A percentile compares a stretch with the other conserved stretches of the same genome.
These are phyloP conservation scores for Paramarasmius palmivorus DNA, from an alignment of 1,284 basidiomycete genomes.

Conservation along the genomic window DNA sequence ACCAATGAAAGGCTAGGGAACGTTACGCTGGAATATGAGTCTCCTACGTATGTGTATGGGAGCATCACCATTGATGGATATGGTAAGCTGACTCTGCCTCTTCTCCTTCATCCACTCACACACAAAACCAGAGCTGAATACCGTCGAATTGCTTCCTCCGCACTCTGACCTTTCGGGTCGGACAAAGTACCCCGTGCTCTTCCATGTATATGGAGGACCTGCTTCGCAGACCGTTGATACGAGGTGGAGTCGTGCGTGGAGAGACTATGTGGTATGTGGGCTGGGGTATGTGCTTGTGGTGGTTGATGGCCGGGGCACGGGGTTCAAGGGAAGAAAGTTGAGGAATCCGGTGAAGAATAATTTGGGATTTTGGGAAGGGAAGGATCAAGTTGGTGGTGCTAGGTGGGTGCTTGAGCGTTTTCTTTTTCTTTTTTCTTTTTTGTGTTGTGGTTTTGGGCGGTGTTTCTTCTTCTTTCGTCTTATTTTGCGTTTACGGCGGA, in stretches of 20 bases:
- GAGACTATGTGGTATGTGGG: slow-evolving; percentile 81
- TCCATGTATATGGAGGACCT: slow-evolving; percentile 92
- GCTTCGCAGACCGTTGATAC: slow-evolving; percentile 77
- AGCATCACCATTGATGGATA: slow-evolving; percentile 81
- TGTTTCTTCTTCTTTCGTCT: too few relatives aligned
- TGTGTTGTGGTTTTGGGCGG: too few relatives aligned
- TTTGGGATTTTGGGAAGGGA: slow-evolving; percentile 84
- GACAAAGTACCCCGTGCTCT: slow-evolving; percentile 91
- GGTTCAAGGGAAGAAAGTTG: slow-evolving; percentile 81
- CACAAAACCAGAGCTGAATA: slow-evolving; percentile 69
- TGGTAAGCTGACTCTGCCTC: slow-evolving; percentile 47
- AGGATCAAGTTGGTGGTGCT: slow-evolving; percentile 87
- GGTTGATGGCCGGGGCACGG: slow-evolving; percentile 94
- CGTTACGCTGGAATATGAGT: slow-evolving; percentile 69
- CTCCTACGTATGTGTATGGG: slow-evolving; percentile 68
- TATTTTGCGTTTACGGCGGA: too few relatives aligned
- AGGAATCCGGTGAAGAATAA: slow-evolving; percentile 85
- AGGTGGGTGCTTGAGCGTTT: slow-evolving; percentile 45
- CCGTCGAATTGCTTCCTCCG: slow-evolving; percentile 81
- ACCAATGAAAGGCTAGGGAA: slow-evolving; percentile 73
- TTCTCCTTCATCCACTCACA: slow-evolving; percentile 18
- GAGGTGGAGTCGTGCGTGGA: slow-evolving; percentile 77
- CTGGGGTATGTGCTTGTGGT: slow-evolving; percentile 85
- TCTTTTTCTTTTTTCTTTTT: too few relatives aligned
- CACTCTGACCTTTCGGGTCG: slow-evolving; percentile 85